Percentiles rank a stretch among this genome's conserved stretches.
These are phyloP conservation scores for Schizophyllum commune DNA, from an alignment of 1,284 basidiomycete species.

Conservation along the genomic window DNA sequence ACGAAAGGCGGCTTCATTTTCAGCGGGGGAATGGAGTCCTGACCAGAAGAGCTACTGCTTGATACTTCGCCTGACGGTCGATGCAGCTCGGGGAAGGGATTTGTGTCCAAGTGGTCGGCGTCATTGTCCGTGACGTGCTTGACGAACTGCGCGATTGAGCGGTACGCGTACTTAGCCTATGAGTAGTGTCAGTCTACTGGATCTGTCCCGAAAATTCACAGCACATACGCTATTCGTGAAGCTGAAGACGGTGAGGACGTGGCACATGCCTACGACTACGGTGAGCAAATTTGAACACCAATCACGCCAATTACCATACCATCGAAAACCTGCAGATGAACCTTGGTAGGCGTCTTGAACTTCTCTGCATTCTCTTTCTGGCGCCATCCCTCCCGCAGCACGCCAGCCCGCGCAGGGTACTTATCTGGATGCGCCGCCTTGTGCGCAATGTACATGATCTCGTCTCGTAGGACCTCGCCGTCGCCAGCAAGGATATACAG, in stretches of 20 bases:
- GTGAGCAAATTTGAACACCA: neutral
- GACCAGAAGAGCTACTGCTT: neutral
- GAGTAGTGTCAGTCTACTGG: too few relatives aligned
- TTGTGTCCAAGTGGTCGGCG: slow-evolving; percentile 25
- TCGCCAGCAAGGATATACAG: slow-evolving; percentile 75
- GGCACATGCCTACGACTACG: slow-evolving; percentile 44
- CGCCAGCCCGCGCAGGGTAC: slow-evolving; percentile 58
- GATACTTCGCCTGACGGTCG: slow-evolving; percentile 11
- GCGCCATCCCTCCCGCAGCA: slow-evolving; percentile 37
- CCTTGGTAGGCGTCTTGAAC: slow-evolving; percentile 63
- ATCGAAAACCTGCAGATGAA: slow-evolving; percentile 72
- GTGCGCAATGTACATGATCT: slow-evolving; percentile 78
- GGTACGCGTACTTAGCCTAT: slow-evolving; percentile 56
- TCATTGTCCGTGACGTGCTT: slow-evolving; percentile 40
- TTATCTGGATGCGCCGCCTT: slow-evolving; percentile 71
- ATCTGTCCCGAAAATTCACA: too few relatives aligned
- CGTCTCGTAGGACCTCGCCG: slow-evolving; percentile 75
- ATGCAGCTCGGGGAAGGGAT: slow-evolving; percentile 41
- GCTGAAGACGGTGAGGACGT: slow-evolving; percentile 65
- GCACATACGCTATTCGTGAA: slow-evolving; percentile 59
- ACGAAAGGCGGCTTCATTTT: neutral
- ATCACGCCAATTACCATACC: slow-evolving; percentile 23
- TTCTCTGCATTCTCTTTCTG: slow-evolving; percentile 46
- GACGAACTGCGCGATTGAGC: slow-evolving; percentile 47
- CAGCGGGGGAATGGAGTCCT: neutral